Evolutionary conservation across 345 rosid species (phyloP).

Genomic region (Eucalyptus lansdowneana): DNA sequence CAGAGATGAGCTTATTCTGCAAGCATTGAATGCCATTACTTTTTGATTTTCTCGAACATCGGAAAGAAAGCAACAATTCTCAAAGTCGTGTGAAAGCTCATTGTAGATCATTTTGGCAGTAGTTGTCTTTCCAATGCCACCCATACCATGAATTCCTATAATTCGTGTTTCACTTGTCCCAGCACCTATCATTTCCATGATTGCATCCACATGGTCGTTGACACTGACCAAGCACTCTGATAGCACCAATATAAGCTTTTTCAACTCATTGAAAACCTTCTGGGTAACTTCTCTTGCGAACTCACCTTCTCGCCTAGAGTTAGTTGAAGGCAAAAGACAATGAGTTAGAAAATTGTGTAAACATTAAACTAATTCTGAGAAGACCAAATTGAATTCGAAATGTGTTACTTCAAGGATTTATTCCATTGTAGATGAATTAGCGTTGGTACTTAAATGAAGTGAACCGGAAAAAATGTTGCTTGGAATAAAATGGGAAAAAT

Average conservation of each 20-base stretch:
- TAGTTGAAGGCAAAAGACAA: fast-evolving
- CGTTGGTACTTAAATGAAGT: not conserved
- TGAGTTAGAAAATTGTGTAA: not conserved
- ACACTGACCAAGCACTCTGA: fast-evolving
- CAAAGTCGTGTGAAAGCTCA: fast-evolving
- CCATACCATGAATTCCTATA: not conserved
- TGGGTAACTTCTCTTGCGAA: fast-evolving
- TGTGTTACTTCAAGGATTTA: too few species aligned
- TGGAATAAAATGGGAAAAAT: fast-evolving
- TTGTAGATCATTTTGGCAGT: not conserved
- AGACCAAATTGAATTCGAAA: too few species aligned
- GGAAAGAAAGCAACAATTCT: fast-evolving
- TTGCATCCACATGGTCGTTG: fast-evolving
- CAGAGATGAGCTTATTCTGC: not conserved
- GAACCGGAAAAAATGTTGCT: too few species aligned
- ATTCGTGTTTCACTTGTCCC: not conserved
- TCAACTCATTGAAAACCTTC: fast-evolving
- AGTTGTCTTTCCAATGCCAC: not conserved
- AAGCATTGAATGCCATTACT: fast-evolving
- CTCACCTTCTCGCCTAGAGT: not conserved
- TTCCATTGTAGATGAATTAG: not conserved
- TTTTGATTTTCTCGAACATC: fast-evolving
- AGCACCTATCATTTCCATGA: not conserved
- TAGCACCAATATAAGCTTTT: fast-evolving
- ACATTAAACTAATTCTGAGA: not conserved